Conservation (phyloP, 345 rosid genomes). For the Aegle marmelos region DNA sequence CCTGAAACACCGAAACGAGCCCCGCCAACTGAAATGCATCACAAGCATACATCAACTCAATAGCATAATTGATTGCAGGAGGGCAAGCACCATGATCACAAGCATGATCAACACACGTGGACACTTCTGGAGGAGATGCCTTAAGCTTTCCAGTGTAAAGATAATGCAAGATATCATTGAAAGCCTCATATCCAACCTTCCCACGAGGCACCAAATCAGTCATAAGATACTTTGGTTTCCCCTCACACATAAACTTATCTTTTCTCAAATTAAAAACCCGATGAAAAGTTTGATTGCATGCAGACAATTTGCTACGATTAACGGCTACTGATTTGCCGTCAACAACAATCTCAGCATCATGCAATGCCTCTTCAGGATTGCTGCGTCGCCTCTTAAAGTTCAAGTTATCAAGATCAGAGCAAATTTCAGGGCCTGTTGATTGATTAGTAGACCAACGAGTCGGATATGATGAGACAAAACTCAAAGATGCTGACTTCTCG, state of each 20-base stretch:
- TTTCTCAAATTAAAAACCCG: conserved; percentile 22
- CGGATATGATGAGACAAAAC: conserved; percentile 23
- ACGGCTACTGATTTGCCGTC: conserved; percentile 32
- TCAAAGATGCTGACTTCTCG: conserved; percentile 31
- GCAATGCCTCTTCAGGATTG: conserved; percentile 26
- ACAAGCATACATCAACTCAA: conserved; percentile 45
- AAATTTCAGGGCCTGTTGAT: conserved; percentile 10
- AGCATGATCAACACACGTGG: conserved; percentile 36
- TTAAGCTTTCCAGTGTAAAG: conserved; percentile 38
- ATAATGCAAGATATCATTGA: conserved; percentile 28
- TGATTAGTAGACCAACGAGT: conserved; percentile 18
- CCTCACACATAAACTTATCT: conserved; percentile 4
- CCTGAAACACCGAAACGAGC: conserved; percentile 40
- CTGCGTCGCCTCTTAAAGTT: conserved; percentile 32
- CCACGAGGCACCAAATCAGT: conserved; percentile 23
- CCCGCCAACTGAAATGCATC: conserved; percentile 33
- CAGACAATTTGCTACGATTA: conserved; percentile 41
- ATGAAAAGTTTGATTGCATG: conserved; percentile 34
- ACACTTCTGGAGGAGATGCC: conserved; percentile 31
- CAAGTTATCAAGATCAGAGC: conserved; percentile 21
- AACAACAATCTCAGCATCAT: conserved; percentile 29
- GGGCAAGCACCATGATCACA: conserved; percentile 43
- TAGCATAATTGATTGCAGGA: conserved; percentile 36
- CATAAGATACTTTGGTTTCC: conserved; percentile 31
- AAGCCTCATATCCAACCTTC: conserved; percentile 41